Percentiles rank a stretch among this genome's conserved stretches.
Evolutionary conservation across 108 stramenopile species (phyloP).

Genomic region (Stephanodiscus minutulus): DNA sequence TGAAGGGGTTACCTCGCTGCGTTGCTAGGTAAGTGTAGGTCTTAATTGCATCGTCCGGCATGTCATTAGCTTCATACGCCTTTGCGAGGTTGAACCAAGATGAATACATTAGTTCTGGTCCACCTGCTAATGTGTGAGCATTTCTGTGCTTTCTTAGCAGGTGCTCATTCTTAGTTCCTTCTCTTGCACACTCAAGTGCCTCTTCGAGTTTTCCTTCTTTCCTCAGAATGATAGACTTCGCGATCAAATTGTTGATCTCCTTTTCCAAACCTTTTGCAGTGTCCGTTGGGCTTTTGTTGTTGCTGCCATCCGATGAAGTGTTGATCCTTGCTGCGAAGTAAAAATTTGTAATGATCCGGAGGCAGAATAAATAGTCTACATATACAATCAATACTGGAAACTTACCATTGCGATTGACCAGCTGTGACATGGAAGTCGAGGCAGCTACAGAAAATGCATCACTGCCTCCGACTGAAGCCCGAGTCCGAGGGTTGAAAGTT

Average conservation of each 20-base stretch:
- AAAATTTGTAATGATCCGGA: background rate
- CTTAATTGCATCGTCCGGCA: conserved; percentile 82
- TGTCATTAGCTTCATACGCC: conserved; percentile 73
- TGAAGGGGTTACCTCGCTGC: conserved; percentile 46
- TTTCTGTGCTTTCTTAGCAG: conserved; percentile 64
- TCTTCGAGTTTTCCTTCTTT: conserved; percentile 43
- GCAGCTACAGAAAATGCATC: conserved; percentile 12
- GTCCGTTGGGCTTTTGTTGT: conserved; percentile 17
- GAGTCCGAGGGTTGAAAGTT: conserved; percentile 1
- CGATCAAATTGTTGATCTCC: conserved; percentile 73
- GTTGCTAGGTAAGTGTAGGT: conserved; percentile 74
- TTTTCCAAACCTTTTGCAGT: conserved; percentile 56
- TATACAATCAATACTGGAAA: conserved; percentile 2
- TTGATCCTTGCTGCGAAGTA: background rate
- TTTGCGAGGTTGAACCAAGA: conserved; percentile 81
- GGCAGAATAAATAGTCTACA: background rate
- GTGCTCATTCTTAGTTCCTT: conserved; percentile 77
- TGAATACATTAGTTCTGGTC: conserved; percentile 72
- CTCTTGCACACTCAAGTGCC: conserved; percentile 85
- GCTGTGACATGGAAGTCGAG: conserved; percentile 6
- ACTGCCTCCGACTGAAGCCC: conserved; percentile 4
- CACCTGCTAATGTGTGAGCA: conserved; percentile 54
- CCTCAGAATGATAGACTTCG: conserved; percentile 59
- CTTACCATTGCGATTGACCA: background rate
- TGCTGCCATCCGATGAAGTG: background rate